These are phyloP conservation scores for Penicillium herquei DNA, from an alignment of 495 filamentous ascomycete genomes.

Conservation along the genomic window DNA sequence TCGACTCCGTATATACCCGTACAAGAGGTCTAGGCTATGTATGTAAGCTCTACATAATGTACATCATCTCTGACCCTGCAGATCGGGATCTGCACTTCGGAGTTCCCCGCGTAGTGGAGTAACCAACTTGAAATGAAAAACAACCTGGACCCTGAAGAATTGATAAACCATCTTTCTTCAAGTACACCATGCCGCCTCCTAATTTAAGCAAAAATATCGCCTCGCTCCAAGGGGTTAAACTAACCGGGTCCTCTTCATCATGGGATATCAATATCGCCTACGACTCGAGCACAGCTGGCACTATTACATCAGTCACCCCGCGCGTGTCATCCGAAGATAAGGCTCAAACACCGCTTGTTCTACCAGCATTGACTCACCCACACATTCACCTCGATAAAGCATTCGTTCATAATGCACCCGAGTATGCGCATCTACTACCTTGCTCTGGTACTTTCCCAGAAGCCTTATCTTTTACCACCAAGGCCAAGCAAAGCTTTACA, in stretches of 20 bases:
- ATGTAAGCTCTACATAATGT: no score
- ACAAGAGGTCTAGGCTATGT: no score
- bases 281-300: constrained; percentile 18
- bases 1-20: no score
- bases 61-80: not conserved
- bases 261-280: constrained; percentile 45
- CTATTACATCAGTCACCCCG: constrained; percentile 40
- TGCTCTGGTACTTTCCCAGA: constrained; percentile 61
- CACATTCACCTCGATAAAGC: constrained; percentile 78
- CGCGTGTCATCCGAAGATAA: constrained; percentile 15
- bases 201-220: constrained; percentile 18
- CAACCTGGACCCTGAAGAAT: not conserved
- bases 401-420: constrained; percentile 58
- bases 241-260: constrained; percentile 33
- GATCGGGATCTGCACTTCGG: not conserved
- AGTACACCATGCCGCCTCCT: constrained; percentile 25
- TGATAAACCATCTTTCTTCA: not conserved
- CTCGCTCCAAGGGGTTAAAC: constrained; percentile 35
- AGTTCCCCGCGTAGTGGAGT: constrained; percentile 1
- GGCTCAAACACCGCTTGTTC: constrained; percentile 21
- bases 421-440: constrained; percentile 60
- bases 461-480: constrained; percentile 59
- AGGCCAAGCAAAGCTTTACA: constrained; percentile 63
- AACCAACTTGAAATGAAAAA: not conserved
- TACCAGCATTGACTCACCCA: constrained; percentile 67